These are phyloP conservation scores for Casuarina cunninghamiana DNA, from an alignment of 306 rosid species.

Conservation along the genomic window DNA sequence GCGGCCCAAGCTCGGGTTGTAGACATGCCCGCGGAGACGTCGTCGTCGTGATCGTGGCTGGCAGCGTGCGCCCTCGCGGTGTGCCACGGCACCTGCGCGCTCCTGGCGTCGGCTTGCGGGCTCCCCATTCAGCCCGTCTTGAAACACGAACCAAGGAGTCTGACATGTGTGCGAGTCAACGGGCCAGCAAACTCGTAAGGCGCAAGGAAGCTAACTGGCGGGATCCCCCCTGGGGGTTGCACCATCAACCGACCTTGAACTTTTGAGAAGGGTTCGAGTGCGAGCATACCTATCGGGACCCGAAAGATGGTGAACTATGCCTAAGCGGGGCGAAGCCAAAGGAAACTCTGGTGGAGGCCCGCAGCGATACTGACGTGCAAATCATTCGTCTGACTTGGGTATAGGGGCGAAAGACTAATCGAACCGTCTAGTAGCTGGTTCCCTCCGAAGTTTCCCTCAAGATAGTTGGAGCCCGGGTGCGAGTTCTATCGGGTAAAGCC, in stretches of 20 bases:
- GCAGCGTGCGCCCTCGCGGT: too few relatives aligned
- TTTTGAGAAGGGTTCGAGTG: constrained; percentile 16
- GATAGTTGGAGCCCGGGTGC: constrained; percentile 17
- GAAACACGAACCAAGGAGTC: too few relatives aligned
- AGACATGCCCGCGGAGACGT: too few relatives aligned
- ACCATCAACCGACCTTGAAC: constrained; percentile 5
- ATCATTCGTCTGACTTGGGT: constrained; percentile 30
- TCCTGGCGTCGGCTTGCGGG: too few relatives aligned
- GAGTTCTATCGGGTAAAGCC: constrained; percentile 27
- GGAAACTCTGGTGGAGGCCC: constrained; percentile 48
- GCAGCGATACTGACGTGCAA: constrained; percentile 40
- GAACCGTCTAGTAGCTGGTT: constrained; percentile 31
- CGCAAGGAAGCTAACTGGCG: too few relatives aligned
- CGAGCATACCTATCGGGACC: constrained; percentile 22
- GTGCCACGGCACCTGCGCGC: too few relatives aligned
- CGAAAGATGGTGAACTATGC: constrained; percentile 29
- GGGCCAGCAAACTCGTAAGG: too few relatives aligned
- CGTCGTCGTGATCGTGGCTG: too few relatives aligned
- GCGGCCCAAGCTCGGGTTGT: too few relatives aligned
- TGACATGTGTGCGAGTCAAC: too few relatives aligned
- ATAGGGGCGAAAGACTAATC: constrained; percentile 30
- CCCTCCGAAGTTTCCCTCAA: constrained; percentile 29
- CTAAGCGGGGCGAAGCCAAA: constrained; percentile 41
- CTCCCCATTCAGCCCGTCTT: too few relatives aligned
- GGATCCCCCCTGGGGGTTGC: neutral